Base-by-base conservation (phyloP, 306 rosid genomes). In the Betula pendula region DNA sequence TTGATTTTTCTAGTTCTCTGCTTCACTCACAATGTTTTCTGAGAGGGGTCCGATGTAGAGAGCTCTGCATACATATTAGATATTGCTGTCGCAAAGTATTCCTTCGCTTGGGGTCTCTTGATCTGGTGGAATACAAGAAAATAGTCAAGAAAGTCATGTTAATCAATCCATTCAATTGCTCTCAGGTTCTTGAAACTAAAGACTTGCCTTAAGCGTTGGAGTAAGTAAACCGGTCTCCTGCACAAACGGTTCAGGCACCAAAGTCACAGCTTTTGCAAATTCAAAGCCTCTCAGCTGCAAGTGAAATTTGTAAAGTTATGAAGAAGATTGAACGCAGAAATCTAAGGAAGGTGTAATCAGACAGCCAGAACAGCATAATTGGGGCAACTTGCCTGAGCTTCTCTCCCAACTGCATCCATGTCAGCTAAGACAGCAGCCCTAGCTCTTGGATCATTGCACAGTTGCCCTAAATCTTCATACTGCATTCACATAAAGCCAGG, bases 271-370 rank as follows among this genome's bases (percentile, higher is more conserved):
- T 89, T 91, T 96, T 73, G 79, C 97, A 76, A 83, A 91, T 86
- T 96, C 99, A 68, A 96, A 96, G 75, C 99, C 99, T 88, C 98
- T 88, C 83, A 96, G 87, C 99, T 96, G 87, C 74, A 87, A 20
- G 38, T 29, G 14, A 52, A 85, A 82, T 53, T 77, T 78, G 17
- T 45, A 24, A 78, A 72, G 79, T 74, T 56, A 59, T 38, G 50
- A 52, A 53, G 35, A 49, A 71, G 35, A 40, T 66, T 24, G 24
- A 48, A 68, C 29, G 25, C 11, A 8, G 49, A 69, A 59, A 65
- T 6, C 27, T 17, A 50, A 47, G 42, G 20, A 24, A 71, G 43
- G 66, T 59, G 71, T 10, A 50, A 58, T 27, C 14, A 48, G 82
- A 58, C 48, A 70, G 66, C 62, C 51, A 60, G 40, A 68, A 31